A percentile compares a stretch with the other conserved stretches of the same genome.
Conservation (phyloP, 1,284 basidiomycete genomes). For the Porogramme epimiltina region DNA sequence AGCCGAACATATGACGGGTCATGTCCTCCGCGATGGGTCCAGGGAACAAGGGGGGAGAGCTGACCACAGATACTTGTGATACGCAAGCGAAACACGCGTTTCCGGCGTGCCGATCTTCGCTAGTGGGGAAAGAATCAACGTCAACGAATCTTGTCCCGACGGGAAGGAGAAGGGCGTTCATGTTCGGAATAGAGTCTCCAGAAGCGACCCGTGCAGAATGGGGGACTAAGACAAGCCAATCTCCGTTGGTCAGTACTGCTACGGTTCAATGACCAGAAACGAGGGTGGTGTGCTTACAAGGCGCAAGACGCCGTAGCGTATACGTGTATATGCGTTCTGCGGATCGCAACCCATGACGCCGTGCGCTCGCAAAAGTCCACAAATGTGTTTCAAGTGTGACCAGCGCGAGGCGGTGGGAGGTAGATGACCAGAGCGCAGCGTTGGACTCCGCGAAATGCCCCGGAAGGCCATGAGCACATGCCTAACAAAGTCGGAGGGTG, state of each 20-base stretch:
- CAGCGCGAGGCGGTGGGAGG: constrained; percentile 7
- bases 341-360: too few relatives aligned
- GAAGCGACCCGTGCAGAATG: constrained; percentile 3
- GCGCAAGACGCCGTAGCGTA: not conserved
- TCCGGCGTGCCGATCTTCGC: constrained; percentile 13
- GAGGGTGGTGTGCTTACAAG: not conserved
- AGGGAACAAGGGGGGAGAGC: not conserved
- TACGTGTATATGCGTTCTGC: too few relatives aligned
- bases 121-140: constrained; percentile 1
- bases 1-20: not conserved
- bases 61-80: constrained; percentile 17
- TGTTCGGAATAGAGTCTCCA: constrained; percentile 6
- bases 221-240: constrained; percentile 1
- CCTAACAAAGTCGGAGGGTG: constrained; percentile 1
- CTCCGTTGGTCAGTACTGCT: not conserved
- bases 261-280: not conserved
- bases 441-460: constrained; percentile 6
- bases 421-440: constrained; percentile 18
- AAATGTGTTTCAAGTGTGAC: constrained; percentile 8
- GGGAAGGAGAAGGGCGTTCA: constrained; percentile 1
- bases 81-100: constrained; percentile 9
- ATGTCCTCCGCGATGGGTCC: not conserved
- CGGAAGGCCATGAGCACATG: constrained; percentile 9
- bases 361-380: too few relatives aligned
- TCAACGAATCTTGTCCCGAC: not conserved